Evolutionary conservation across 2,329 filamentous ascomycete genomes (phyloP).

Genomic region (Calonectria montana): DNA sequence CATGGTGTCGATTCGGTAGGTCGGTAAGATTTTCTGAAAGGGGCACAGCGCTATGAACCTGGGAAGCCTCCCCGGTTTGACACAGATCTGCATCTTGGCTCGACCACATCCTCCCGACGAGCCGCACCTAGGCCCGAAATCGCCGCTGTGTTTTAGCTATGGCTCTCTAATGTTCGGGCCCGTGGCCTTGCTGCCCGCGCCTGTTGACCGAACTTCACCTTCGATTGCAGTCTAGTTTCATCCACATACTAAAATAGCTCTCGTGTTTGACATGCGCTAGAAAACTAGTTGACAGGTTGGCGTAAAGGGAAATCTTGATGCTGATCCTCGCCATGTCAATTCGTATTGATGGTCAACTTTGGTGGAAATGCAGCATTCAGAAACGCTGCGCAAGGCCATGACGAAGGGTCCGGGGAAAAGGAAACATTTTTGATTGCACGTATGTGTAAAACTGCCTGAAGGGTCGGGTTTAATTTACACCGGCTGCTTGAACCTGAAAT

Average conservation of each 20-base stretch:
- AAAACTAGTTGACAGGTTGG: background rate
- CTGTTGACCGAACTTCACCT: background rate
- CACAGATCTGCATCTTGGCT: background rate
- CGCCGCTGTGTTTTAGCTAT: background rate
- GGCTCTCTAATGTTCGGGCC: background rate
- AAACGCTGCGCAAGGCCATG: background rate
- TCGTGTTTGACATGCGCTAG: background rate
- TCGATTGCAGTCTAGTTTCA: background rate
- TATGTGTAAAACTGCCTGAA: too few relatives aligned
- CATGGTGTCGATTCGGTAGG: background rate
- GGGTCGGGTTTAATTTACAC: background rate
- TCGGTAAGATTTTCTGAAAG: background rate
- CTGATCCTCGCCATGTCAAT: too few relatives aligned
- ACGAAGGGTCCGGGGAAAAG: background rate
- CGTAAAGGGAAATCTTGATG: background rate
- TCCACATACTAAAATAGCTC: background rate
- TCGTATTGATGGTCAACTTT: background rate
- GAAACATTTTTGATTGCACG: background rate
- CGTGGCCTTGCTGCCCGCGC: background rate
- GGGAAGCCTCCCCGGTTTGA: background rate
- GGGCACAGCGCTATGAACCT: conserved; percentile 4
- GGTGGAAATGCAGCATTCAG: background rate
- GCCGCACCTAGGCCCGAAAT: background rate
- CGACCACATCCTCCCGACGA: background rate
- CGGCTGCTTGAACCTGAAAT: too few relatives aligned